Base-by-base conservation (phyloP, 2,329 filamentous ascomycete species). In the Ophiostoma perfectum region DNA sequence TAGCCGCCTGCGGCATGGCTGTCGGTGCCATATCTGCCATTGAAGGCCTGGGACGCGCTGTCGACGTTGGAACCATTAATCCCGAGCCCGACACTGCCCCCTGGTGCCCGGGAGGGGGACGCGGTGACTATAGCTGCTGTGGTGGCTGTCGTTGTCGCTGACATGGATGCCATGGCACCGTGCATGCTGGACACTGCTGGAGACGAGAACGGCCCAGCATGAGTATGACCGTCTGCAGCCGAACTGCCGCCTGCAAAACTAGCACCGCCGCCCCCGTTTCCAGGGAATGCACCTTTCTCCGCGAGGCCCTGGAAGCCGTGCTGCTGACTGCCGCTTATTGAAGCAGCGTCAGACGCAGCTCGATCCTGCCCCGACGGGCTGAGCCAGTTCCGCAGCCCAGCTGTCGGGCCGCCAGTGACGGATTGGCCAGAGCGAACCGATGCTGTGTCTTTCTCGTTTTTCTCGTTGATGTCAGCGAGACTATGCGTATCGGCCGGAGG, bases 261-360 rank as follows among this genome's bases (percentile, higher is more conserved):
- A 16, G 49, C 9, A 9, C 16, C 39, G 45, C 58, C 16, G n/a
- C 60, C 38, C n/a, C 36, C 41, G 8, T n/a, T 49, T 9, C 52
- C 52, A 1, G 39, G 9, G 3, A 64, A 65, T 12, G 74, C 71
- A 5, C 75, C 75, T 49, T 83, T 83, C 18, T 88, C 88, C 80
- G 88, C 86, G 70, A 88, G 87, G n/a, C 84, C 78, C 8, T 81
- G 80, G 8, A 78, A 77, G 12, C 72, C 65, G 45, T 67, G 58
- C 38, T 45, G 64, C 11, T 55, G 66, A 8, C 66, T 41, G 47
- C 64, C 41, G 5, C 5, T 49, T 36, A 70, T 66, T 3, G 72
- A 68, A 49, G 73, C 73, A 18, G 70, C 45, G 63, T 68, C 63
- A 42, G 75, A 75, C 36, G 60, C 64, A n/a, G 75, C 75, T 39